Conservation (phyloP, 768 basidiomycete species). For the Mycena galericulata region DNA sequence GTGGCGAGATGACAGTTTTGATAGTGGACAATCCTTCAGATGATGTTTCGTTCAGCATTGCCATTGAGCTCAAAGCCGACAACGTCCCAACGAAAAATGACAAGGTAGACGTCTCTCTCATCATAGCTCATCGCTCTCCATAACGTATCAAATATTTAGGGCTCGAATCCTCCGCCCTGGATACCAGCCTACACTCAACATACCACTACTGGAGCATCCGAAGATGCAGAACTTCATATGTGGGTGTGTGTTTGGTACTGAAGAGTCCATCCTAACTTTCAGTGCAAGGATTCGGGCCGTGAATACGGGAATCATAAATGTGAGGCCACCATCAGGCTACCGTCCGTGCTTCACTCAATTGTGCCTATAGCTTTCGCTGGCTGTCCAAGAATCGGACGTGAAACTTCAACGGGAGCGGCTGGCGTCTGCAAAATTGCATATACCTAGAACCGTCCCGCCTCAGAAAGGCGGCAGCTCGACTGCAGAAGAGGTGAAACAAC, state of each 20-base stretch:
- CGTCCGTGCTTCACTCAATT: not conserved
- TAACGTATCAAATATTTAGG: not conserved
- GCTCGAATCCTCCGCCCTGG: constrained; percentile 81
- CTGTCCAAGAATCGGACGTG: constrained; percentile 83
- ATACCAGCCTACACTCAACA: constrained; percentile 78
- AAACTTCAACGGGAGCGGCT: constrained; percentile 61
- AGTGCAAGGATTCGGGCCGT: constrained; percentile 69
- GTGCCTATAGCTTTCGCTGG: constrained; percentile 70
- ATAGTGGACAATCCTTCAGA: constrained; percentile 49
- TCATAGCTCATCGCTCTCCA: not conserved
- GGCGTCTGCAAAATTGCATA: constrained; percentile 9
- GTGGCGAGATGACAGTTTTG: not conserved
- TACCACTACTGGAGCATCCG: constrained; percentile 74
- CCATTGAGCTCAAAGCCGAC: constrained; percentile 84
- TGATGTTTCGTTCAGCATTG: constrained; percentile 82
- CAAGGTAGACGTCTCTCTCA: constrained; percentile 53
- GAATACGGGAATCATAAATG: constrained; percentile 87
- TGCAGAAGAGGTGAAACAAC: not conserved
- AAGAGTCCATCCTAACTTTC: not conserved
- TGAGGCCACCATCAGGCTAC: constrained; percentile 47
- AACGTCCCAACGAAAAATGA: constrained; percentile 64
- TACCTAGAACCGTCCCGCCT: not conserved
- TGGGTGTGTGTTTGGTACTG: not conserved
- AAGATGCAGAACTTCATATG: constrained; percentile 77
- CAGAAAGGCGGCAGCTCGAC: not conserved